These are phyloP conservation scores for Pythium dissimile DNA, from an alignment of 352 stramenopile species.

Conservation along the genomic window DNA sequence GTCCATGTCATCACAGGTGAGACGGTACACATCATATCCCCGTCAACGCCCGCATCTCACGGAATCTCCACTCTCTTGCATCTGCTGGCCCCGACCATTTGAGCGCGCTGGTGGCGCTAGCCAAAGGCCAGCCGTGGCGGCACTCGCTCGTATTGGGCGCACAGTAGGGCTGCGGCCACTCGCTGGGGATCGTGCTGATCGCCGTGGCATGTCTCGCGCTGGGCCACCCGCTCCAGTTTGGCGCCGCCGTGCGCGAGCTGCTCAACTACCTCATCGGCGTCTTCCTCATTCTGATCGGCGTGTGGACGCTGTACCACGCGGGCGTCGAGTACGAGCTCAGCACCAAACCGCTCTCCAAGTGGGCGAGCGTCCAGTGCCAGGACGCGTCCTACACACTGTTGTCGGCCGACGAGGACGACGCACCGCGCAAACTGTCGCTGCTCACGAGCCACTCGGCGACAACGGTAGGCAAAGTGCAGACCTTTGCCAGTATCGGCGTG, in stretches of 20 bases:
- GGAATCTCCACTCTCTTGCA: no score
- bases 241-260: constrained; percentile 21
- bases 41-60: no score
- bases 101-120: constrained; percentile 81
- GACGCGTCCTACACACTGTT: constrained; percentile 52
- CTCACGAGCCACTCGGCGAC: constrained; percentile 18
- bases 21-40: no score
- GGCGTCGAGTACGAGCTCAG: constrained; percentile 29
- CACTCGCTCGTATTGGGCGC: constrained; percentile 73
- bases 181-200: constrained; percentile 73
- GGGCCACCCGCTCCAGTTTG: constrained; percentile 37
- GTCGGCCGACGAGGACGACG: constrained; percentile 10
- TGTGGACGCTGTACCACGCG: constrained; percentile 47
- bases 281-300: constrained; percentile 58
- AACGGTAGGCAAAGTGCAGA: constrained; percentile 9
- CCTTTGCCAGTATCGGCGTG: constrained; percentile 40
- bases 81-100: constrained; percentile 83
- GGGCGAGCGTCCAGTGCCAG: constrained; percentile 51
- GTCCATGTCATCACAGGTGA: constrained; percentile 57
- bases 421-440: constrained; percentile 4
- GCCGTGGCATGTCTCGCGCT: constrained; percentile 48
- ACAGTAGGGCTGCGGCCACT: constrained; percentile 88
- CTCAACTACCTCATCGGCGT: constrained; percentile 66
- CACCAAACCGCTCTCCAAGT: constrained; percentile 33
- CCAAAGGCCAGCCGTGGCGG: constrained; percentile 52